These are phyloP conservation scores for Knoxdaviesia proteae DNA, from an alignment of 2,329 filamentous ascomycete species.

Conservation along the genomic window DNA sequence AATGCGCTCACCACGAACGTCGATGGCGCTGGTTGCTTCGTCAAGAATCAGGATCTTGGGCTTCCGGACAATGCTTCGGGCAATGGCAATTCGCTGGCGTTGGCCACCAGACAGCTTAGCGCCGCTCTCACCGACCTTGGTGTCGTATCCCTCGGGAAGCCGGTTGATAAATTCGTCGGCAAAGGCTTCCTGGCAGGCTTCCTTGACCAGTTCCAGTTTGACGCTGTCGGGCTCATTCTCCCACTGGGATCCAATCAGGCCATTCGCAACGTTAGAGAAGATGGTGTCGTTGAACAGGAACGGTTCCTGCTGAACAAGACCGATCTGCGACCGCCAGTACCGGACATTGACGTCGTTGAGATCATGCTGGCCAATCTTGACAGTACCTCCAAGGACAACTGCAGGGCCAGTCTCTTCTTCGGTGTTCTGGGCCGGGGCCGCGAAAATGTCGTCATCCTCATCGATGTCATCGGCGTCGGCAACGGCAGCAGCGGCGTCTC, in stretches of 20 bases:
- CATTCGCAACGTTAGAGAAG: slow-evolving; percentile 25
- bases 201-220: slow-evolving; percentile 23
- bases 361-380: slow-evolving; percentile 27
- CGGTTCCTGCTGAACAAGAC: slow-evolving; percentile 47
- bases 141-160: slow-evolving; percentile 16
- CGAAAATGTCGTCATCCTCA: not conserved
- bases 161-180: slow-evolving; percentile 28
- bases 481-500: not conserved
- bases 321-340: slow-evolving; percentile 41
- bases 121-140: slow-evolving; percentile 33
- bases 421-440: too few species aligned
- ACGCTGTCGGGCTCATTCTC: slow-evolving; percentile 26
- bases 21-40: slow-evolving; percentile 39
- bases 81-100: slow-evolving; percentile 41
- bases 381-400: slow-evolving; percentile 20
- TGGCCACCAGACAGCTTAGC: slow-evolving; percentile 42
- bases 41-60: slow-evolving; percentile 39
- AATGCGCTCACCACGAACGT: slow-evolving; percentile 19
- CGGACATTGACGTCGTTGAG: slow-evolving; percentile 32
- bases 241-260: slow-evolving; percentile 17
- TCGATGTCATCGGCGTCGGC: not conserved
- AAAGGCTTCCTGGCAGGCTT: slow-evolving; percentile 28
- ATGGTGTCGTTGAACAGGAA: slow-evolving; percentile 49
- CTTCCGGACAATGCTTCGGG: slow-evolving; percentile 17
- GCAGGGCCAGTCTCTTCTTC: slow-evolving; percentile 5